Percentiles rank a stretch among this genome's conserved stretches.
Conservation (phyloP, 208 protist species). For the Leishmania aethiopica region DNA sequence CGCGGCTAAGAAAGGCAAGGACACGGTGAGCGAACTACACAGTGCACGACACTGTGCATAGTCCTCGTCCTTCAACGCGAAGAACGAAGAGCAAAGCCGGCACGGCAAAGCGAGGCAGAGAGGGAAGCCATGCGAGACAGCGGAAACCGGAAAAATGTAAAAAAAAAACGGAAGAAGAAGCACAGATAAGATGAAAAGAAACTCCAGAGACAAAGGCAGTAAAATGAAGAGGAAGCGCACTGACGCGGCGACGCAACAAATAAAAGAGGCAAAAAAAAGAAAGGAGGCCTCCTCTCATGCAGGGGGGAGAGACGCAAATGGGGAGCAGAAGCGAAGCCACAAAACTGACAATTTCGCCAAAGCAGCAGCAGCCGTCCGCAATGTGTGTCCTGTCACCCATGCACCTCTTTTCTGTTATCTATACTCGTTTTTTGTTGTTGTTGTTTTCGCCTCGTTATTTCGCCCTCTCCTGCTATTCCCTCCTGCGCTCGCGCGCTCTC, state of each 20-base stretch:
- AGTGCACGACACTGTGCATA: background rate
- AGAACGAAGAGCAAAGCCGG: background rate
- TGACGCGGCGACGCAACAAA: background rate
- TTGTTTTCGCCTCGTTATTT: background rate
- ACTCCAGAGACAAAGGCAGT: background rate
- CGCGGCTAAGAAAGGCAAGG: background rate
- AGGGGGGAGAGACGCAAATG: background rate
- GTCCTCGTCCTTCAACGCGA: background rate
- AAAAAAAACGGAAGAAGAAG: constrained; percentile 1
- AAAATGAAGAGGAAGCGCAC: background rate
- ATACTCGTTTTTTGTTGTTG: background rate
- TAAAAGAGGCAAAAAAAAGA: background rate
- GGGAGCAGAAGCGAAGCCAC: background rate
- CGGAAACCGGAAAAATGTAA: background rate
- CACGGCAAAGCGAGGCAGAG: background rate
- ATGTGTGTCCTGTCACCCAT: constrained; percentile 1
- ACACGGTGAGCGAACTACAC: background rate
- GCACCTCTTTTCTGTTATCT: background rate
- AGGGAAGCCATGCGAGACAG: background rate
- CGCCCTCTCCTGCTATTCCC: background rate
- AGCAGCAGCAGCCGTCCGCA: background rate
- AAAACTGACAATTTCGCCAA: background rate
- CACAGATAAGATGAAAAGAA: constrained; percentile 1
- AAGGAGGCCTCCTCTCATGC: background rate
- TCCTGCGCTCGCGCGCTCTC: background rate